Evolutionary conservation across 495 filamentous ascomycete species (phyloP), one percentile per base, ranked within the genome.

Genomic region (Oleoguttula mirabilis): DNA sequence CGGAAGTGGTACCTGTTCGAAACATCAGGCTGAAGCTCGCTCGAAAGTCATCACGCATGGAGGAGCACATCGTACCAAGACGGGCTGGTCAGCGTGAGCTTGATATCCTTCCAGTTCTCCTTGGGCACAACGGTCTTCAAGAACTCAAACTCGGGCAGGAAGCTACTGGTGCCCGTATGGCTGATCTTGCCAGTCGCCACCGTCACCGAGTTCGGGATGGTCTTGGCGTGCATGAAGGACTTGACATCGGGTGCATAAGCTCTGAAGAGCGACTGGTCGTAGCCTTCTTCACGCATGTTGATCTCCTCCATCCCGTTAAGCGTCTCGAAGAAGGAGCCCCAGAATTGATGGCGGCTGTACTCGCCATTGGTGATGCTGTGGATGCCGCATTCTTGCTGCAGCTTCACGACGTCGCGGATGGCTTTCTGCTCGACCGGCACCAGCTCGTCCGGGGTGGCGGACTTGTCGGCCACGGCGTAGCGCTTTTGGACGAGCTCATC

Each of bases 1-100:
- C 59, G 50, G 41, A 61, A 58, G 39, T 61, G 59, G 23, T 54
- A 54, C 75, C 75, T 42, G 31, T 10, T n/a, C n/a, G n/a, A n/a
- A n/a, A n/a, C n/a, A n/a, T n/a, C n/a, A n/a, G n/a, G n/a, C n/a
- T n/a, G n/a, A n/a, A n/a, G n/a, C n/a, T n/a, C n/a, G n/a, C n/a
- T n/a, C n/a, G n/a, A n/a, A n/a, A n/a, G n/a, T n/a, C n/a, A n/a
- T n/a, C n/a, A n/a, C n/a, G n/a, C n/a, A n/a, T n/a, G n/a, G n/a
- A n/a, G n/a, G n/a, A n/a, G n/a, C n/a, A n/a, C n/a, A n/a, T n/a
- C 27, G 27, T 6, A 58, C 59, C 59, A 61, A 8, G 44, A 51
- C 10, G 59, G 59, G 24, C 48, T 48, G 20, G 56, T 57, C 36
- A 60, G n/a, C 3, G 59, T 61, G 16, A 61, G 49, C 43, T 61